phyloP scores from a whole-genome alignment of 768 basidiomycete genomes.

The Pisolithus orientalis region DNA sequence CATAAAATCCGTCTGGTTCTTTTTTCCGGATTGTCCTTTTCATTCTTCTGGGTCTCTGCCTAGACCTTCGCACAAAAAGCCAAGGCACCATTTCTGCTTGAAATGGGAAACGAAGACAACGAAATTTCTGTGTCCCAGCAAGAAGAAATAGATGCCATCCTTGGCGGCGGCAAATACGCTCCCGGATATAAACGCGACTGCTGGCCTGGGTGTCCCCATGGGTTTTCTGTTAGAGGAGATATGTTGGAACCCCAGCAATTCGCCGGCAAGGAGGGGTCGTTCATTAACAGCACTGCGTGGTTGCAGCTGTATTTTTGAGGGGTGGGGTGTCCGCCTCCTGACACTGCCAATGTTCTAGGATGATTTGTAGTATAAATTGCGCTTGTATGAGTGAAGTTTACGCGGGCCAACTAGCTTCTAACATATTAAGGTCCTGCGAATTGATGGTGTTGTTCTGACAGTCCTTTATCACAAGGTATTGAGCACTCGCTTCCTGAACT shows the following conservation, averaged over 20 bases:
- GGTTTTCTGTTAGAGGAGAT: constrained; percentile 51
- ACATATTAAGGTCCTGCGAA: no score
- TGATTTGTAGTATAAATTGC: no score
- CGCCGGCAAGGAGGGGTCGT: constrained; percentile 45
- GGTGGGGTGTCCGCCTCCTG: no score
- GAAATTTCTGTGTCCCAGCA: constrained; percentile 29
- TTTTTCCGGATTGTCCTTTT: neutral
- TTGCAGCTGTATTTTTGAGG: no score
- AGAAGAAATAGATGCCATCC: constrained; percentile 30
- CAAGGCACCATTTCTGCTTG: constrained; percentile 37
- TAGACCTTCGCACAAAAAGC: constrained; percentile 29
- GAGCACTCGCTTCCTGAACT: no score
- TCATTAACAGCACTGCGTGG: no score
- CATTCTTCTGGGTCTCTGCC: neutral
- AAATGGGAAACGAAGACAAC: constrained; percentile 31
- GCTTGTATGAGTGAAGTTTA: no score
- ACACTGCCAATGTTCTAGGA: no score
- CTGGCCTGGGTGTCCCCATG: constrained; percentile 40
- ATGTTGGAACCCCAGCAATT: constrained; percentile 43
- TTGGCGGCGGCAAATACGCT: constrained; percentile 33
- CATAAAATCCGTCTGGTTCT: neutral
- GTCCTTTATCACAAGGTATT: no score
- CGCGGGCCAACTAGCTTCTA: no score
- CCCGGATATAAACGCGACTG: constrained; percentile 19
- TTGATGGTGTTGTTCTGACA: no score